Evolutionary conservation across 2,329 filamentous ascomycete species (phyloP), one percentile per base, ranked within the genome.

Genomic region (Biscogniauxia mediterranea): DNA sequence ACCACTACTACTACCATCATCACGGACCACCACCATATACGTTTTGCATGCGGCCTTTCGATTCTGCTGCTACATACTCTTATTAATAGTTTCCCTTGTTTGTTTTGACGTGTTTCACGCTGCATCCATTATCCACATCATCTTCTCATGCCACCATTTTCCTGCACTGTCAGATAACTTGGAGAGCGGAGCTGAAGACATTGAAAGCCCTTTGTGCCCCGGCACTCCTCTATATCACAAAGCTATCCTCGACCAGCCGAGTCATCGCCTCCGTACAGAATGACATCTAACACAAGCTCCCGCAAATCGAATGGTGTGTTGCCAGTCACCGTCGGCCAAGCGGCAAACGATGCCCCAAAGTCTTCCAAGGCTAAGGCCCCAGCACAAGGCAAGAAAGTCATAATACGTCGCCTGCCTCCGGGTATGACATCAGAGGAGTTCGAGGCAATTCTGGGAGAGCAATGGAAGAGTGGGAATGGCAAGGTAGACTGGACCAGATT

Each of bases 401-500:
- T 96, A 23, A 82, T 97, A 58, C 88, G 96, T 57, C 86, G 94
- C 60, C 84, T 99, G 3, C 92, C 95, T 9, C 93, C 95, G 1
- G 92, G 90, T 8, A 82, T 99, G 74, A 96, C 91, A 0, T 85
- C 91, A 70, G 76, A 83, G 0, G 95, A 99, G 71, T 94, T 96
- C 65, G 81, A 88, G 69, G 76, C 79, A 15, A 82, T 87, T 8
- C 75, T 97, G 13, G 93, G 93, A 3, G 83, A 88, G 1, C 89
- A 93, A 55, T 98, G 94, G 94, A 90, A 88, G 70, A 70, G 84
- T 3, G 91, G 90, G n/a, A 85, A 84, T 54, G 92, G 92, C 32
- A 95, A 89, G 73, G 86, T 96, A 13, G 93, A 96, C 74, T 97
- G 92, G 91, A 81, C 90, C 66, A 84, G 84, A 55, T 99, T 80